Conservation (phyloP, 148 eudicot species). For the Rhododendron kiyosumense region DNA sequence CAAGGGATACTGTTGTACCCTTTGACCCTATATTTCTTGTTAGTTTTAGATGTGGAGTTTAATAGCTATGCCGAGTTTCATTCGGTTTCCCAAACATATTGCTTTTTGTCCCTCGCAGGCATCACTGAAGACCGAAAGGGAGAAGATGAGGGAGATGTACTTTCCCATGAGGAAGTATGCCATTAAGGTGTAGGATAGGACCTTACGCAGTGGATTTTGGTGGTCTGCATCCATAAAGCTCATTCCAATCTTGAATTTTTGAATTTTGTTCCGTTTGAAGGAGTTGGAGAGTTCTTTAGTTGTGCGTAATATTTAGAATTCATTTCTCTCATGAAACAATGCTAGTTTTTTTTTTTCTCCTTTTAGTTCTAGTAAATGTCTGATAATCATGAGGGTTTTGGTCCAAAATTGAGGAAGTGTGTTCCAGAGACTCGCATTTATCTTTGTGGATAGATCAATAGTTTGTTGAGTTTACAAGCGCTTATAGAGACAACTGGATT, state of each 20-base stretch:
- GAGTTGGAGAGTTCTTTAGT: neutral
- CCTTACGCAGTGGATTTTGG: neutral
- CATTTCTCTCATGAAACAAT: neutral
- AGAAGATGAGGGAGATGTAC: constrained; percentile 65
- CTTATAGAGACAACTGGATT: too few species aligned
- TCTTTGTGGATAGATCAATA: too few species aligned
- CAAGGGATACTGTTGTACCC: neutral
- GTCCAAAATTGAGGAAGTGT: too few species aligned
- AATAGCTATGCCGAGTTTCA: neutral
- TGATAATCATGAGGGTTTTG: too few species aligned
- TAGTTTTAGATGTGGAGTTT: neutral
- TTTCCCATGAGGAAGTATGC: constrained; percentile 72
- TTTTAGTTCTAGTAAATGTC: neutral
- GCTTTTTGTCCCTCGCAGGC: constrained; percentile 25
- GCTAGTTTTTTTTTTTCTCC: too few species aligned
- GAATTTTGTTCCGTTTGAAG: neutral
- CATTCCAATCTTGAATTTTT: neutral
- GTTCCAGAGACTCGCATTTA: too few species aligned
- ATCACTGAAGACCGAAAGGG: constrained; percentile 63
- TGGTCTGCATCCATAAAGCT: neutral
- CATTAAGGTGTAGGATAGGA: constrained; percentile 51
- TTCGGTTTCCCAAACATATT: neutral
- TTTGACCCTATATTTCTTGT: neutral
- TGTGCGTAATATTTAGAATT: too few species aligned
- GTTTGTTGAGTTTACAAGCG: too few species aligned